Evolutionary conservation across 495 filamentous ascomycete genomes (phyloP).

Genomic region (Trichoderma virens): DNA sequence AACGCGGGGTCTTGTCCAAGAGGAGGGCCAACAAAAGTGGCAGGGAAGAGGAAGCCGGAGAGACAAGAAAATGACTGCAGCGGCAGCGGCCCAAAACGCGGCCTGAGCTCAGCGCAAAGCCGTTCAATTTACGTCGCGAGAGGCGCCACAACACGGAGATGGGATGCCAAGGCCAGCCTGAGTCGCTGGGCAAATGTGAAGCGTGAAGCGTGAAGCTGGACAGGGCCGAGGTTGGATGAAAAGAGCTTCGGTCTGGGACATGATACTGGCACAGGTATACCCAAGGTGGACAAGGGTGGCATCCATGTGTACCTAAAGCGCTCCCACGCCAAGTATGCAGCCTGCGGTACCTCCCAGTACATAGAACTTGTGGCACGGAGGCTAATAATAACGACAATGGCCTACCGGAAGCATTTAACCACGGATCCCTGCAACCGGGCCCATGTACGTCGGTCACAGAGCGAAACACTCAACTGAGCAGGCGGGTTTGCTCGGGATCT

Average conservation of each 20-base stretch:
- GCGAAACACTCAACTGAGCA: background rate
- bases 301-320: background rate
- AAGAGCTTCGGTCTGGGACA: slow-evolving; percentile 6
- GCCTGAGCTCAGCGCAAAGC: slow-evolving; percentile 4
- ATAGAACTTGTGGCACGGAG: too few species aligned
- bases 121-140: background rate
- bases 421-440: background rate
- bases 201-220: background rate
- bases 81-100: slow-evolving; percentile 5
- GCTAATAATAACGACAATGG: slow-evolving; percentile 4
- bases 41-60: background rate
- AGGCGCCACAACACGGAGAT: background rate
- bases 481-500: slow-evolving; percentile 8
- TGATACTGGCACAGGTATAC: background rate
- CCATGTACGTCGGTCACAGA: background rate
- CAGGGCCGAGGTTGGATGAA: slow-evolving; percentile 3
- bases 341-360: too few species aligned
- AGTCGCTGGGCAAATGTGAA: background rate
- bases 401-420: slow-evolving; percentile 8
- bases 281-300: background rate
- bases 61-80: background rate
- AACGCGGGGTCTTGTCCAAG: slow-evolving; percentile 5
- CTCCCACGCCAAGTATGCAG: background rate
- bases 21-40: background rate
- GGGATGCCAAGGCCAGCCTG: background rate